These are phyloP conservation scores for Tetrapisispora pingtungensis DNA, from an alignment of 805 yeast species.

Conservation along the genomic window DNA sequence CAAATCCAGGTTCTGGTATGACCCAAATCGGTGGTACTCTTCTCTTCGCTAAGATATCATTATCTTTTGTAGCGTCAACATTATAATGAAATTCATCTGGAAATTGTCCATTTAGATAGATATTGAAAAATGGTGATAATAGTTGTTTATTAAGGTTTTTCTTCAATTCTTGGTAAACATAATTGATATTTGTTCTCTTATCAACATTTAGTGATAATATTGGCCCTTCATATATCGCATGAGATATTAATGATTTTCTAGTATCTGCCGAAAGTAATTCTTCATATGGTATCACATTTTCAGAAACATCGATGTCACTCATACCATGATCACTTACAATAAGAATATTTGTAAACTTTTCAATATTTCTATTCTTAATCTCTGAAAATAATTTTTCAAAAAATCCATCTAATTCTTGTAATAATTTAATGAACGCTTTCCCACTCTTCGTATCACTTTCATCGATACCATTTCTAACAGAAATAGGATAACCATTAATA, in stretches of 20 bases:
- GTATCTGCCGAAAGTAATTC: constrained; percentile 46
- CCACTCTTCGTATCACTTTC: neutral
- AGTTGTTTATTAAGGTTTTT: constrained; percentile 23
- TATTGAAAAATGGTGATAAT: constrained; percentile 16
- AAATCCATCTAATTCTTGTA: constrained; percentile 56
- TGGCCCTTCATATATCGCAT: constrained; percentile 13
- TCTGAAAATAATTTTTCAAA: constrained; percentile 41
- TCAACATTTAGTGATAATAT: constrained; percentile 8
- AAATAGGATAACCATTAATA: constrained; percentile 55
- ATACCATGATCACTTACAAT: constrained; percentile 89
- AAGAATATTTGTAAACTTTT: constrained; percentile 59
- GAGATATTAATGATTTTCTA: constrained; percentile 7
- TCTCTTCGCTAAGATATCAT: constrained; percentile 25
- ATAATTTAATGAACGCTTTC: constrained; percentile 21
- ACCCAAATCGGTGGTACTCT: constrained; percentile 82
- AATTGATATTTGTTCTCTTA: constrained; percentile 17
- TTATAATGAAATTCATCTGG: constrained; percentile 28
- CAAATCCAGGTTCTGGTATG: constrained; percentile 73
- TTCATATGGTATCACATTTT: constrained; percentile 45
- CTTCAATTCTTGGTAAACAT: constrained; percentile 37
- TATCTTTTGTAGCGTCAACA: constrained; percentile 29
- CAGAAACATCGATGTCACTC: constrained; percentile 62
- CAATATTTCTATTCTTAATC: constrained; percentile 44
- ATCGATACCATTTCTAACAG: constrained; percentile 21
- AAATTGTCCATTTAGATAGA: constrained; percentile 49